These are phyloP conservation scores for Ustulina deusta DNA, from an alignment of 2,329 filamentous ascomycete species.

Conservation along the genomic window DNA sequence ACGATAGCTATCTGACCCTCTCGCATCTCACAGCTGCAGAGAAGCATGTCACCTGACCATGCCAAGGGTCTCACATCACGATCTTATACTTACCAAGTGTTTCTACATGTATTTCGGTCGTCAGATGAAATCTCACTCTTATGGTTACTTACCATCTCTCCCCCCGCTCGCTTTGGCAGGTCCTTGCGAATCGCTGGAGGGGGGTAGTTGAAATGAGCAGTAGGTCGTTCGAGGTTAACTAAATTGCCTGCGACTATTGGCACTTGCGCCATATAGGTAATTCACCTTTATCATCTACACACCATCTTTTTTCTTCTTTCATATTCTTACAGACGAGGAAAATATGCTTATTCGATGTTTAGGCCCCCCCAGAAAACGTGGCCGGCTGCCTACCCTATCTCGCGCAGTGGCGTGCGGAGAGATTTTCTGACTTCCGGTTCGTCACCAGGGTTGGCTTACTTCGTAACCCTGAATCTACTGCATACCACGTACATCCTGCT, in stretches of 20 bases:
- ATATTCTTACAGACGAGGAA: constrained; percentile 3
- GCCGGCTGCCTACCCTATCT: constrained; percentile 20
- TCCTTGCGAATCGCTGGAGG: constrained; percentile 19
- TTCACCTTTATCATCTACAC: constrained; percentile 27
- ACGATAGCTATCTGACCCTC: constrained; percentile 14
- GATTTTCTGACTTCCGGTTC: constrained; percentile 28
- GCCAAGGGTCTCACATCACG: constrained; percentile 24
- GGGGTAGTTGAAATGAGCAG: constrained; percentile 11
- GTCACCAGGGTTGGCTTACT: constrained; percentile 5
- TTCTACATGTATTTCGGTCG: constrained; percentile 25
- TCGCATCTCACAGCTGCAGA: constrained; percentile 22
- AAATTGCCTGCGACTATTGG: neutral
- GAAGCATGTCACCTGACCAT: constrained; percentile 38
- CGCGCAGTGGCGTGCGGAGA: constrained; percentile 21
- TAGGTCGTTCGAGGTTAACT: constrained; percentile 1
- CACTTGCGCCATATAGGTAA: constrained; percentile 31
- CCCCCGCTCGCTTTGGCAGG: constrained; percentile 31
- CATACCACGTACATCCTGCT: constrained; percentile 12
- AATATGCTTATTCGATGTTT: neutral
- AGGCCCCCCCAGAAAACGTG: constrained; percentile 30
- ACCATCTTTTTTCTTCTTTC: constrained; percentile 6
- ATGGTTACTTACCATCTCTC: neutral
- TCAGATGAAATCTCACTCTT: constrained; percentile 16
- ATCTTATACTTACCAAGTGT: constrained; percentile 19
- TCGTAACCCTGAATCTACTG: constrained; percentile 10